phyloP scores from a whole-genome alignment of 1,284 basidiomycete species.

The Fistulinella staudtii region DNA sequence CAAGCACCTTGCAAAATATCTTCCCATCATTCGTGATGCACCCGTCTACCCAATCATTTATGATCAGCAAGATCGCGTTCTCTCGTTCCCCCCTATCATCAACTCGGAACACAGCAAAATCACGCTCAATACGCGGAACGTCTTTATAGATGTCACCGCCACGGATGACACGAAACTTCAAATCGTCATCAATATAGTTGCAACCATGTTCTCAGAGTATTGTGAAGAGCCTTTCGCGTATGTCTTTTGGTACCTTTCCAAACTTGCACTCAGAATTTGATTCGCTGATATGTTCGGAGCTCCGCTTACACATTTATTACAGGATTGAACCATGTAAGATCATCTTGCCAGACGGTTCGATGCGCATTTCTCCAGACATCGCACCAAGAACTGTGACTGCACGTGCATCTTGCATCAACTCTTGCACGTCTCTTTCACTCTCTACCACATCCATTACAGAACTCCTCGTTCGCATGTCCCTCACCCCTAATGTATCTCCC shows the following conservation, averaged over 20 bases:
- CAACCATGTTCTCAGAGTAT: constrained; percentile 98
- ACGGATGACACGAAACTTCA: constrained; percentile 97
- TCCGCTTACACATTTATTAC: constrained; percentile 7
- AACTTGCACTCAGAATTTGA: no score
- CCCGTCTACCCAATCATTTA: constrained; percentile 99
- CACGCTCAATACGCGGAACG: constrained; percentile 87
- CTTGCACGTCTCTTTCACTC: constrained; percentile 85
- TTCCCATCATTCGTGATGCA: constrained; percentile 91
- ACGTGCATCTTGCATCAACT: constrained; percentile 89
- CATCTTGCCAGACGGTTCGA: constrained; percentile 72
- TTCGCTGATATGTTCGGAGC: neutral
- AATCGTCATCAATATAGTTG: constrained; percentile 92
- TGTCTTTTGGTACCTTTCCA: no score
- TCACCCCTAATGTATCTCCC: constrained; percentile 44
- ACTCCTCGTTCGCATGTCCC: constrained; percentile 76
- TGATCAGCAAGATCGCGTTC: constrained; percentile 80
- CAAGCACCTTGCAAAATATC: constrained; percentile 85
- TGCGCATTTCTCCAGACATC: constrained; percentile 80
- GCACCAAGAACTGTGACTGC: constrained; percentile 71
- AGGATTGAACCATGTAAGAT: constrained; percentile 91
- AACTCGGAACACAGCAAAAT: constrained; percentile 98
- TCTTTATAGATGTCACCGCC: constrained; percentile 97
- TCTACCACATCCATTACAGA: constrained; percentile 54
- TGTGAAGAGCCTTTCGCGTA: constrained; percentile 89
- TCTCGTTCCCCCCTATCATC: constrained; percentile 98